phyloP scores from a whole-genome alignment of 2,329 filamentous ascomycete genomes.

The Dissoconium aciculare region DNA sequence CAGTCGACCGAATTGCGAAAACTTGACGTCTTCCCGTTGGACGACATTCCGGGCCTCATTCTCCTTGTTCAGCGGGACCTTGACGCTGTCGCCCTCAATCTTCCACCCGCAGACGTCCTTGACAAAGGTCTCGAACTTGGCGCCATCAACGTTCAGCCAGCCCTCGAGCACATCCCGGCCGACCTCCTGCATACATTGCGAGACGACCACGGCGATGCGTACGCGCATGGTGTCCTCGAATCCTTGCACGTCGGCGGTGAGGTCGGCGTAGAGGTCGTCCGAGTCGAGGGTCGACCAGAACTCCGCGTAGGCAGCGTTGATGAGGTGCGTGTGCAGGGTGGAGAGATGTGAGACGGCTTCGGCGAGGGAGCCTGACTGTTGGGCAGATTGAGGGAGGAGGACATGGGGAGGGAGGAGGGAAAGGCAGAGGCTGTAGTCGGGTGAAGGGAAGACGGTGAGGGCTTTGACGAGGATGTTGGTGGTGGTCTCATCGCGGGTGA shows the following conservation, averaged over 20 bases:
- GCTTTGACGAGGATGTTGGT: slow-evolving; percentile 99
- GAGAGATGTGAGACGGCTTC: slow-evolving; percentile 86
- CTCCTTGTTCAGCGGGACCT: slow-evolving; percentile 83
- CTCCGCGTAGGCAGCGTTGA: slow-evolving; percentile 72
- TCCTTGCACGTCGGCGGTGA: slow-evolving; percentile 83
- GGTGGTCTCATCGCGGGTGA: slow-evolving; percentile 88
- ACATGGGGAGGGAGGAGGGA: slow-evolving; percentile 82
- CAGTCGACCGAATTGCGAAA: slow-evolving; percentile 70
- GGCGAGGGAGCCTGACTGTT: slow-evolving; percentile 47
- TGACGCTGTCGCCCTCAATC: slow-evolving; percentile 51
- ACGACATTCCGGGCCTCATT: slow-evolving; percentile 94
- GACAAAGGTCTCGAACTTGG: slow-evolving; percentile 36
- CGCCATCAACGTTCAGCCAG: slow-evolving; percentile 34
- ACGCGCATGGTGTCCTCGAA: slow-evolving; percentile 91
- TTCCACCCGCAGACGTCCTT: slow-evolving; percentile 59
- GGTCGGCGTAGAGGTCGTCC: slow-evolving; percentile 88
- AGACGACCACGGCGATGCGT: slow-evolving; percentile 75
- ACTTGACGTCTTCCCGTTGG: slow-evolving; percentile 86
- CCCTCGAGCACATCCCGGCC: slow-evolving; percentile 32
- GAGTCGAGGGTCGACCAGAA: slow-evolving; percentile 92
- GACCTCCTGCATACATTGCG: slow-evolving; percentile 71
- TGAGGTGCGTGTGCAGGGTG: slow-evolving; percentile 70
- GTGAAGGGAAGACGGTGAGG: slow-evolving; percentile 88
- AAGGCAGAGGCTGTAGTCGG: slow-evolving; percentile 87
- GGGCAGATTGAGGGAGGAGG: slow-evolving; percentile 43